Evolutionary conservation across 495 filamentous ascomycete species (phyloP), one percentile per base, ranked within the genome.

Genomic region (Lophiotrema nucula): DNA sequence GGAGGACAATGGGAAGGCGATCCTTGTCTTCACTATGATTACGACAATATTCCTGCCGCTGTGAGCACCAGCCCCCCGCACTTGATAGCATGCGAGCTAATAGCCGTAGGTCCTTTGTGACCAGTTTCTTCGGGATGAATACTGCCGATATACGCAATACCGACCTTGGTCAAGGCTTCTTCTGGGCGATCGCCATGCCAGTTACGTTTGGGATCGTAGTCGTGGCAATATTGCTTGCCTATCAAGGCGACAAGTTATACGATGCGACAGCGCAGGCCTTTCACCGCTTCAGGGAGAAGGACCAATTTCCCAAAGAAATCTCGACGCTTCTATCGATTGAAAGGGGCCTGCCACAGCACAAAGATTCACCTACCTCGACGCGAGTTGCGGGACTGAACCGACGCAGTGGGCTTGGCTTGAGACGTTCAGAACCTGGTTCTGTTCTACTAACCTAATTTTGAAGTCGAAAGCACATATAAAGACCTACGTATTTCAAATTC

Each of bases 101-200:
- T 35, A 8, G 19, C 16, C 15, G 8, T 19, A 50, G 47, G n/a
- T 58, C 53, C 2, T 58, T 58, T 26, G 27, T 62, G 1, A 33
- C 59, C 4, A 58, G 59, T 37, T 58, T 42, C 33, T 58, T 62
- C 21, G 59, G 59, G 4, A 62, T 62, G 53, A 62, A 62, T 27
- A 53, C 47, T 1, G 11, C 59, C 2, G 59, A 62, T 31, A 50
- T 62, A 2, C 53, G 59, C 1, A 47, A 59, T 16, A 43, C 48
- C 6, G 19, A 45, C 2, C 12, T 31, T 11, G 35, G 12, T 6
- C 59, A 62, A 31, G 21, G 28, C 3, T 18, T 51, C 3, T 59
- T 62, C 23, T 61, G 52, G 58, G 42, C 41, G 10, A 44, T 44
- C 26, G 53, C 58, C 2, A 11, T 61, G 2, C 58, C 58, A 4